Evolutionary conservation across 2,329 filamentous ascomycete species (phyloP).

Genomic region (Xenosphaeropsis pyriputrescens): DNA sequence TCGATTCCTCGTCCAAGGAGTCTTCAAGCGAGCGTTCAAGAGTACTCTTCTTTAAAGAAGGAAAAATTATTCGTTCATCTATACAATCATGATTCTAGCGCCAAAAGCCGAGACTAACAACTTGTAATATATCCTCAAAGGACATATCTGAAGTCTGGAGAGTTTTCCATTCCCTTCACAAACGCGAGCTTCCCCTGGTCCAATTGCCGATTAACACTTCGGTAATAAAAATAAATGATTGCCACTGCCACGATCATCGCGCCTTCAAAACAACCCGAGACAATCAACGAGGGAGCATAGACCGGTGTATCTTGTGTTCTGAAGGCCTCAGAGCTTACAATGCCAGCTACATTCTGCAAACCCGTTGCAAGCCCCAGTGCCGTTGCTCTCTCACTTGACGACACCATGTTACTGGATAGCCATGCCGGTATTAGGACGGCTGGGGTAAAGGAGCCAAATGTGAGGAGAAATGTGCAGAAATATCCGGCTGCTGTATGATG

Average conservation of each 20-base stretch:
- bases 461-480: constrained; percentile 3
- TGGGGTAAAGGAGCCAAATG: constrained; percentile 4
- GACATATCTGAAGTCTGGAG: background rate
- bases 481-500: background rate
- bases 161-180: constrained; percentile 2
- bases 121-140: background rate
- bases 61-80: no score
- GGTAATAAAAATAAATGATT: constrained; percentile 1
- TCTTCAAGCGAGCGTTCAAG: no score
- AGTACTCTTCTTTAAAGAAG: no score
- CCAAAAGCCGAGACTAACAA: no score
- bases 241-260: constrained; percentile 1
- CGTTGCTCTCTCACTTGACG: constrained; percentile 2
- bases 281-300: constrained; percentile 2
- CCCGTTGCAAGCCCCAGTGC: constrained; percentile 2
- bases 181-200: constrained; percentile 1
- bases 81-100: no score
- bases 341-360: constrained; percentile 2
- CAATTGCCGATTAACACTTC: constrained; percentile 1
- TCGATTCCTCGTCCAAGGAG: no score
- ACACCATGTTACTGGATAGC: constrained; percentile 3
- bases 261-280: constrained; percentile 2
- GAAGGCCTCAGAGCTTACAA: constrained; percentile 1
- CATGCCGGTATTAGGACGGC: constrained; percentile 3
- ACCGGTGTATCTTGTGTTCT: constrained; percentile 2